Conservation (phyloP, 208 protist species). For the Leishmania major region DNA sequence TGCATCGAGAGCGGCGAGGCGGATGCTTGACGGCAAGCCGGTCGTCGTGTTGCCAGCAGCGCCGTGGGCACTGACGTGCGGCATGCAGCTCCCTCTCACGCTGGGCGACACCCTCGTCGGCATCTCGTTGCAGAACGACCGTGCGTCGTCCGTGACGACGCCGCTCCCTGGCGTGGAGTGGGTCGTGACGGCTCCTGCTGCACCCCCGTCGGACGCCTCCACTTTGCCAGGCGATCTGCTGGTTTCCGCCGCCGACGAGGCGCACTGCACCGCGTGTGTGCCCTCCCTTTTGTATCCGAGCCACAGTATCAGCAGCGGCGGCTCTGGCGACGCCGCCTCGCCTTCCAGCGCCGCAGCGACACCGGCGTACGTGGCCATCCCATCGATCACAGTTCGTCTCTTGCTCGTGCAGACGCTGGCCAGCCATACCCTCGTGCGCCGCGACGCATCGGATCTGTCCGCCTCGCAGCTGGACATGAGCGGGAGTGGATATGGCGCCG, state of each 20-base stretch:
- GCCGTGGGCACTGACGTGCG: conserved; percentile 45
- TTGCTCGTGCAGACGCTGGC: conserved; percentile 55
- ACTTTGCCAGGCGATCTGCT: neutral
- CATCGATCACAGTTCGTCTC: conserved; percentile 21
- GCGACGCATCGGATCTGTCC: conserved; percentile 6
- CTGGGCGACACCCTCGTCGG: conserved; percentile 56
- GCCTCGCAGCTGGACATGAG: conserved; percentile 14
- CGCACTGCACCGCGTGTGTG: conserved; percentile 17
- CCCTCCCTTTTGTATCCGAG: conserved; percentile 10
- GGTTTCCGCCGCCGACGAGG: neutral
- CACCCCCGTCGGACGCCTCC: neutral
- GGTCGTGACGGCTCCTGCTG: conserved; percentile 3
- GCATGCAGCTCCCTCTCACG: conserved; percentile 48
- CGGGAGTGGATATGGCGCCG: conserved; percentile 2
- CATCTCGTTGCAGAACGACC: conserved; percentile 51
- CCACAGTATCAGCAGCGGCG: neutral
- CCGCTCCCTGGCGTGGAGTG: conserved; percentile 33
- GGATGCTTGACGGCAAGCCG: conserved; percentile 10
- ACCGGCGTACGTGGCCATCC: conserved; percentile 19
- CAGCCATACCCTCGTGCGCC: conserved; percentile 32
- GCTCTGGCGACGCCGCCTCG: neutral
- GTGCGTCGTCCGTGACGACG: conserved; percentile 23
- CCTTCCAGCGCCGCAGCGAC: neutral
- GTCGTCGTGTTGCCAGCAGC: conserved; percentile 15
- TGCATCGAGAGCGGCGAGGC: conserved; percentile 7